Evolutionary conservation across 2,329 filamentous ascomycete species (phyloP).

Genomic region (Penicillium sp.): DNA sequence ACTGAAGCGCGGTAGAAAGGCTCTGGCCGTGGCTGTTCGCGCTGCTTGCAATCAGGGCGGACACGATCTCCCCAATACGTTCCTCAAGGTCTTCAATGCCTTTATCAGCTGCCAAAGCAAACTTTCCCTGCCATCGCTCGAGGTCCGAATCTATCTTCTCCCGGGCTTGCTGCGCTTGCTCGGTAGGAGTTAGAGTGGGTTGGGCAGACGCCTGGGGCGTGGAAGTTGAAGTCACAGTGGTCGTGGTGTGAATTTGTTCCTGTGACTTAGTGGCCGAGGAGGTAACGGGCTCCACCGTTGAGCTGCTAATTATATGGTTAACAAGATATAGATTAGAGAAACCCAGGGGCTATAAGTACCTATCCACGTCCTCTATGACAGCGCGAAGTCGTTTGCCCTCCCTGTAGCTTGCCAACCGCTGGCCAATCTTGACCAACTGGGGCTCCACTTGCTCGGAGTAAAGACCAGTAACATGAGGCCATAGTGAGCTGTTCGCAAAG

Average conservation of each 20-base stretch:
- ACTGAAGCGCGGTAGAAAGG: constrained; percentile 67
- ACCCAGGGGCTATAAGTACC: constrained; percentile 28
- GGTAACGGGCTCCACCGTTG: constrained; percentile 24
- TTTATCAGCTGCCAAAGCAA: constrained; percentile 79
- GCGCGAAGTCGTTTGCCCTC: constrained; percentile 63
- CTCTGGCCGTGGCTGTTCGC: constrained; percentile 42
- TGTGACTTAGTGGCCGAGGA: constrained; percentile 22
- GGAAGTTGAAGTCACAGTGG: constrained; percentile 25
- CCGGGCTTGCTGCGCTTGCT: constrained; percentile 47
- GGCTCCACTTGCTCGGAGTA: constrained; percentile 94
- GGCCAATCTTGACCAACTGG: constrained; percentile 86
- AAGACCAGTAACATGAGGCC: constrained; percentile 75
- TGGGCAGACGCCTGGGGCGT: constrained; percentile 30
- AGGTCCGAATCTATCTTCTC: constrained; percentile 76
- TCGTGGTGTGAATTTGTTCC: constrained; percentile 18
- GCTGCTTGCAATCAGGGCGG: constrained; percentile 67
- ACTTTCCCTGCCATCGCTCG: constrained; percentile 82
- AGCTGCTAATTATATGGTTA: constrained; percentile 18
- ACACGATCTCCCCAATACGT: constrained; percentile 68
- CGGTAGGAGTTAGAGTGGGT: constrained; percentile 46
- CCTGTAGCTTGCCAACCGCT: constrained; percentile 70
- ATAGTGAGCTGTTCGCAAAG: constrained; percentile 74
- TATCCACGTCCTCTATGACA: constrained; percentile 56
- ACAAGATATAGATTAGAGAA: background rate
- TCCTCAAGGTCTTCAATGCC: constrained; percentile 68